These are phyloP conservation scores for Elongisporangium senticosum DNA, from an alignment of 352 stramenopile genomes.

Conservation along the genomic window DNA sequence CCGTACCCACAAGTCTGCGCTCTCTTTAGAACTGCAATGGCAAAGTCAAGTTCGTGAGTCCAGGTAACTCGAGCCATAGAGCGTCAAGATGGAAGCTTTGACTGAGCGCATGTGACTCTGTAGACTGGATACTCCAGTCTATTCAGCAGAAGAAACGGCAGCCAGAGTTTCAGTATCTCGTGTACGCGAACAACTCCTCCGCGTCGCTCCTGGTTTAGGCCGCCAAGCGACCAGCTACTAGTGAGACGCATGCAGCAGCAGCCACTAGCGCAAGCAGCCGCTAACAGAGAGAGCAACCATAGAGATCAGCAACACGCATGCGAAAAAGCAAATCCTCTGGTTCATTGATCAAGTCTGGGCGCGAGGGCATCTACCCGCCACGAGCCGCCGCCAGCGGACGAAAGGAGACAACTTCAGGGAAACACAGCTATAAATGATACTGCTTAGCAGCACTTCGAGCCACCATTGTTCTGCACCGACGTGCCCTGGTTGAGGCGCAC, in stretches of 20 bases:
- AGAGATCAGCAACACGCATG: neutral
- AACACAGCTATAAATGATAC: slow-evolving; percentile 41
- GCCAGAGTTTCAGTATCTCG: slow-evolving; percentile 60
- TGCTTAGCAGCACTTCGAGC: slow-evolving; percentile 82
- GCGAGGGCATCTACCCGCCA: neutral
- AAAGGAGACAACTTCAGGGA: slow-evolving; percentile 2
- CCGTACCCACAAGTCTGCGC: neutral
- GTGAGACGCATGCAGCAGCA: neutral
- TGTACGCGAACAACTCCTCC: slow-evolving; percentile 52
- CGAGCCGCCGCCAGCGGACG: neutral
- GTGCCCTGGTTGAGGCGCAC: slow-evolving; percentile 59
- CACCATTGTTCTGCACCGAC: slow-evolving; percentile 59
- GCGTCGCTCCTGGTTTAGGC: neutral
- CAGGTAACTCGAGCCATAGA: slow-evolving; percentile 31
- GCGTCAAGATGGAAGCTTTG: neutral
- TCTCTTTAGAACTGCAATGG: slow-evolving; percentile 25
- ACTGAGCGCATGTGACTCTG: neutral
- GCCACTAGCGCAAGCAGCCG: neutral
- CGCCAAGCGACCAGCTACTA: neutral
- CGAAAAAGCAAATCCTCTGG: neutral
- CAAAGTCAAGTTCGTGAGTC: slow-evolving; percentile 62
- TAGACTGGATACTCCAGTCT: slow-evolving; percentile 77
- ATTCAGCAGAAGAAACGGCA: slow-evolving; percentile 59
- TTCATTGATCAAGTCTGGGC: neutral
- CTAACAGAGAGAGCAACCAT: no score